Evolutionary conservation across 129 eudicot genomes (phyloP).

Genomic region (Flaveria robusta): DNA sequence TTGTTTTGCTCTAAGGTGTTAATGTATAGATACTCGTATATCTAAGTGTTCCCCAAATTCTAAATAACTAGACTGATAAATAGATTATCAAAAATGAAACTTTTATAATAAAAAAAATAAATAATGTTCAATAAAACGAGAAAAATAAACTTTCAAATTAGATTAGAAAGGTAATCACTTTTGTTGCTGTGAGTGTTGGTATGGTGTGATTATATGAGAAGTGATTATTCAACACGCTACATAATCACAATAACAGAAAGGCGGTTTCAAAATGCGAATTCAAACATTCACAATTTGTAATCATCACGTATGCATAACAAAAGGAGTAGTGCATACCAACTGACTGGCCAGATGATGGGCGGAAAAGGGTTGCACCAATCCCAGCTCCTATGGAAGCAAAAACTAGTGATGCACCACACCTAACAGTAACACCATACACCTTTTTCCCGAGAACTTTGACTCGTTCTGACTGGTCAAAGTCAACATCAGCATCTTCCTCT

Average conservation of each 20-base stretch:
- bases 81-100: neutral
- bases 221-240: neutral
- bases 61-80: neutral
- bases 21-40: too few relatives aligned
- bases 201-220: too few relatives aligned
- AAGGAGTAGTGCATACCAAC: constrained; percentile 50
- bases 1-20: too few relatives aligned
- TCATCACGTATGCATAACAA: too few relatives aligned
- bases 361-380: constrained; percentile 64
- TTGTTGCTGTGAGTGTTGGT: neutral
- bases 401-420: constrained; percentile 66
- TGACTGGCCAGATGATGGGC: constrained; percentile 82
- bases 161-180: neutral
- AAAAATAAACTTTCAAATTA: neutral
- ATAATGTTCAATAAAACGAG: neutral
- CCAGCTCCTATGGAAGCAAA: constrained; percentile 98
- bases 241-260: neutral
- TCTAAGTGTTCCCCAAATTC: too few relatives aligned
- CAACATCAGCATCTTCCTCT: constrained; percentile 37
- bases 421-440: constrained; percentile 46
- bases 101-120: neutral
- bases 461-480: constrained; percentile 36
- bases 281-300: too few relatives aligned
- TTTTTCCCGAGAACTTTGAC: constrained; percentile 54
- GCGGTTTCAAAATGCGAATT: neutral